A percentile compares a stretch with the other conserved stretches of the same genome.
Conservation (phyloP, 768 basidiomycete genomes). For the Fibroporia radiculosa region DNA sequence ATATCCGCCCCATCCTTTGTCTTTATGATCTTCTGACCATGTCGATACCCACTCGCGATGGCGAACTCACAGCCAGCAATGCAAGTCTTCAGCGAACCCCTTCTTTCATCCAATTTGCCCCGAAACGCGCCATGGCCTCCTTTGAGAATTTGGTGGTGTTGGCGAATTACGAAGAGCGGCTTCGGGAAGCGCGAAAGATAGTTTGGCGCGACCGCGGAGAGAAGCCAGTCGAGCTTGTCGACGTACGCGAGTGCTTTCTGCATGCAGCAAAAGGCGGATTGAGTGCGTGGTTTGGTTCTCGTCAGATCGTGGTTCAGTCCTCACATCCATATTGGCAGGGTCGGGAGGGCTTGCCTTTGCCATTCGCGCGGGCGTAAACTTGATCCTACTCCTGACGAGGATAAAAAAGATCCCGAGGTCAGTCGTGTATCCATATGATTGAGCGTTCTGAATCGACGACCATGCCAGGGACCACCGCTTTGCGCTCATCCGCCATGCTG, state of each 20-base stretch:
- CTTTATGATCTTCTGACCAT: no score
- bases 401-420: slow-evolving; percentile 63
- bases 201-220: slow-evolving; percentile 79
- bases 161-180: slow-evolving; percentile 74
- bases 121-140: slow-evolving; percentile 55
- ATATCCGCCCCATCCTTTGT: no score
- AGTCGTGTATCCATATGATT: slow-evolving; percentile 11
- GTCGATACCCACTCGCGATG: no score
- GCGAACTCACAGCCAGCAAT: no score
- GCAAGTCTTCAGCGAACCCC: slow-evolving; percentile 16
- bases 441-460: background rate
- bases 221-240: slow-evolving; percentile 59
- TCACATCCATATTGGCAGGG: slow-evolving; percentile 36
- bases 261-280: slow-evolving; percentile 68
- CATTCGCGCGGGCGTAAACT: slow-evolving; percentile 76
- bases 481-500: slow-evolving; percentile 65
- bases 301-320: background rate
- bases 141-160: slow-evolving; percentile 82
- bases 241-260: slow-evolving; percentile 55
- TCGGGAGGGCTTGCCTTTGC: slow-evolving; percentile 75
- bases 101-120: slow-evolving; percentile 43
- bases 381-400: slow-evolving; percentile 70
- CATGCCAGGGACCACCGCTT: slow-evolving; percentile 50
- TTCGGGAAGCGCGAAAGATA: slow-evolving; percentile 68
- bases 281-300: slow-evolving; percentile 41